phyloP scores from a whole-genome alignment of 805 yeast genomes.

The Lipomyces starkeyi region DNA sequence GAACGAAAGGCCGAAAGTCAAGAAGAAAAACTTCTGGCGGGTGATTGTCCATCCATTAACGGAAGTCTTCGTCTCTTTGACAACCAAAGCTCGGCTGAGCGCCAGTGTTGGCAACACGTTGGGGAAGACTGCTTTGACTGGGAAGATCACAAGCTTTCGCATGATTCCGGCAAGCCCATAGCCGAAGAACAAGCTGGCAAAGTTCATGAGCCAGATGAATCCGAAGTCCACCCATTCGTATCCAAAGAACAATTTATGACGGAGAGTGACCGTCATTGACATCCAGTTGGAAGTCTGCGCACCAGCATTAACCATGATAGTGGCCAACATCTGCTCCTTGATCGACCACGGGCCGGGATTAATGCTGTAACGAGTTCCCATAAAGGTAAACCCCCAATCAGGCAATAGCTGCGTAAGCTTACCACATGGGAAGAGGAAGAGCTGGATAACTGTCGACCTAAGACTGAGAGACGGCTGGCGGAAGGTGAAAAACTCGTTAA shows the following conservation, averaged over 20 bases:
- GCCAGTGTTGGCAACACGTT: slow-evolving; percentile 64
- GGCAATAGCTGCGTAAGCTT: slow-evolving; percentile 54
- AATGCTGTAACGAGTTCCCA: slow-evolving; percentile 46
- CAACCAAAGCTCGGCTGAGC: slow-evolving; percentile 56
- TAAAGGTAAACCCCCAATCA: slow-evolving; percentile 51
- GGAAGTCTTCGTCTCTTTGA: slow-evolving; percentile 49
- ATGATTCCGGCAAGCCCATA: slow-evolving; percentile 70
- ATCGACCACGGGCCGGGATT: slow-evolving; percentile 68
- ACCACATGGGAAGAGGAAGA: slow-evolving; percentile 68
- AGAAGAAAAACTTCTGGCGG: slow-evolving; percentile 56
- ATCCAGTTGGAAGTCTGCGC: slow-evolving; percentile 49
- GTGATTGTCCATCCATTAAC: slow-evolving; percentile 69
- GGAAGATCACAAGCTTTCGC: slow-evolving; percentile 62
- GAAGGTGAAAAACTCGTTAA: slow-evolving; percentile 55
- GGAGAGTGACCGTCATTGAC: slow-evolving; percentile 58
- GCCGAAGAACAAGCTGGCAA: slow-evolving; percentile 67
- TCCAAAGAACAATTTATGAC: slow-evolving; percentile 52
- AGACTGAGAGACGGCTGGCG: slow-evolving; percentile 62
- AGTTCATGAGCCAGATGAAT: slow-evolving; percentile 59
- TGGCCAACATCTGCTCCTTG: slow-evolving; percentile 67
- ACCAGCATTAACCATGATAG: slow-evolving; percentile 56
- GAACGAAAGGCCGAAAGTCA: slow-evolving; percentile 51
- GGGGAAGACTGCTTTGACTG: slow-evolving; percentile 66
- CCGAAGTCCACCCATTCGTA: slow-evolving; percentile 50
- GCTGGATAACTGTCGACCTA: slow-evolving; percentile 60